Conservation (phyloP, 371 early-diverging fungal species). For the Mucor circinelloides region DNA sequence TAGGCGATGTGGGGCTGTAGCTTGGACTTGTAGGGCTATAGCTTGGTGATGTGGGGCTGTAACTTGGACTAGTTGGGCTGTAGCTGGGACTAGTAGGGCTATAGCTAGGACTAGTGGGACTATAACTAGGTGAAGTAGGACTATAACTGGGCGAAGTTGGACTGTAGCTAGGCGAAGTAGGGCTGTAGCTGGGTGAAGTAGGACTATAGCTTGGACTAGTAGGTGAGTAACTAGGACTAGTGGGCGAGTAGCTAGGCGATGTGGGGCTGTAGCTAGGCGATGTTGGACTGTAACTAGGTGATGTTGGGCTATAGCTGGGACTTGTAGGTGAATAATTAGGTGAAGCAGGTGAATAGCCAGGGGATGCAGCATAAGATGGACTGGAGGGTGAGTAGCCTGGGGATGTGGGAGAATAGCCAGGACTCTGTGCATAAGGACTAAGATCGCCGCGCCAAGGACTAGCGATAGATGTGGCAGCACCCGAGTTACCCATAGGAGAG, state of each 20-base stretch:
- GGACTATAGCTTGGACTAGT: conserved; percentile 77
- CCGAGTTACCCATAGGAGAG: conserved; percentile 68
- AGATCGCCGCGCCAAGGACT: conserved; percentile 59
- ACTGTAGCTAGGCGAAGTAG: conserved; percentile 78
- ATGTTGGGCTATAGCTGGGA: conserved; percentile 68
- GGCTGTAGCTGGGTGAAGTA: conserved; percentile 74
- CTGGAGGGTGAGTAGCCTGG: conserved; percentile 78
- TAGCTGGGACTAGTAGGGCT: conserved; percentile 79
- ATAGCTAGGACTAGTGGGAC: conserved; percentile 63
- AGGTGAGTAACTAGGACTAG: conserved; percentile 80
- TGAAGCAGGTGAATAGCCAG: conserved; percentile 77
- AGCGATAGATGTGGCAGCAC: conserved; percentile 42
- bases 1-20: conserved; percentile 74
- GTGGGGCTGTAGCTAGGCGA: conserved; percentile 71
- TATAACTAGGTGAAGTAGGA: conserved; percentile 57
- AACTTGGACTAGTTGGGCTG: conserved; percentile 68
- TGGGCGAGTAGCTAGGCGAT: conserved; percentile 70
- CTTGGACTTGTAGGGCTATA: conserved; percentile 76
- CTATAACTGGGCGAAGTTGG: conserved; percentile 67
- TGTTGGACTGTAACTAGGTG: conserved; percentile 73
- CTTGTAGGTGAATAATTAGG: conserved; percentile 70
- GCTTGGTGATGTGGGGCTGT: conserved; percentile 77
- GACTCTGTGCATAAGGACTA: conserved; percentile 58
- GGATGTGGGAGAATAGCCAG: conserved; percentile 77
- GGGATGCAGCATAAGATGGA: conserved; percentile 68